Conservation (phyloP, 2,329 filamentous ascomycete species). For the Didymella pomorum region DNA sequence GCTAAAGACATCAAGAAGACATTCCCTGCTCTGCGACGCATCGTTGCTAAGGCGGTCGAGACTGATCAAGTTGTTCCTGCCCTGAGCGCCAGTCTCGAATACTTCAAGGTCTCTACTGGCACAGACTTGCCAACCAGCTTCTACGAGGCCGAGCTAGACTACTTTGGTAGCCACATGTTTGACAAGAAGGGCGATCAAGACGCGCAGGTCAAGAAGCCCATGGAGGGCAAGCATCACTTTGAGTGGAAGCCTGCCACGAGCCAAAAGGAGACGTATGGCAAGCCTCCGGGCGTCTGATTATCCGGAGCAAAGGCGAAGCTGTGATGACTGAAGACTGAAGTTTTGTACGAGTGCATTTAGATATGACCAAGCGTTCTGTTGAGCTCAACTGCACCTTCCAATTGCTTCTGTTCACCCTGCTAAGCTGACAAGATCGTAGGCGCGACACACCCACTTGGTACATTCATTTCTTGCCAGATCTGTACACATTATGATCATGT, state of each 20-base stretch:
- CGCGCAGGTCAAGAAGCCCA: constrained; percentile 56
- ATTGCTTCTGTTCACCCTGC: neutral
- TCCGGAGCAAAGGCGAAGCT: neutral
- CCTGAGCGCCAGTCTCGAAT: constrained; percentile 70
- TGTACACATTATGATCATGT: too few species aligned
- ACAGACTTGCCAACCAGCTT: constrained; percentile 71
- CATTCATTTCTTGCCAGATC: too few species aligned
- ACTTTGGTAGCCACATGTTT: constrained; percentile 73
- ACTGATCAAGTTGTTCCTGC: constrained; percentile 68
- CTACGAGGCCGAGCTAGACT: constrained; percentile 75
- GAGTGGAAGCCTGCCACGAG: constrained; percentile 64
- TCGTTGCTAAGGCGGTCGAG: constrained; percentile 63
- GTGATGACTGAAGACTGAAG: neutral
- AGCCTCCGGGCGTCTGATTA: constrained; percentile 8
- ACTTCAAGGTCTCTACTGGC: constrained; percentile 69
- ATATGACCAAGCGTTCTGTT: neutral
- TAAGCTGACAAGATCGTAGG: neutral
- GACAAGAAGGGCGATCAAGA: constrained; percentile 64
- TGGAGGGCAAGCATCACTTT: constrained; percentile 68
- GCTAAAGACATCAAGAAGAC: constrained; percentile 62
- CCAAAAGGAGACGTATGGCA: constrained; percentile 33
- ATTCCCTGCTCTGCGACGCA: constrained; percentile 62
- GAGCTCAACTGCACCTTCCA: neutral
- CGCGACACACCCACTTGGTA: too few species aligned
- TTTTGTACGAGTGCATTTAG: neutral